Conservation (phyloP, 2,329 filamentous ascomycete species). For the Pseudogymnoascus sp. region DNA sequence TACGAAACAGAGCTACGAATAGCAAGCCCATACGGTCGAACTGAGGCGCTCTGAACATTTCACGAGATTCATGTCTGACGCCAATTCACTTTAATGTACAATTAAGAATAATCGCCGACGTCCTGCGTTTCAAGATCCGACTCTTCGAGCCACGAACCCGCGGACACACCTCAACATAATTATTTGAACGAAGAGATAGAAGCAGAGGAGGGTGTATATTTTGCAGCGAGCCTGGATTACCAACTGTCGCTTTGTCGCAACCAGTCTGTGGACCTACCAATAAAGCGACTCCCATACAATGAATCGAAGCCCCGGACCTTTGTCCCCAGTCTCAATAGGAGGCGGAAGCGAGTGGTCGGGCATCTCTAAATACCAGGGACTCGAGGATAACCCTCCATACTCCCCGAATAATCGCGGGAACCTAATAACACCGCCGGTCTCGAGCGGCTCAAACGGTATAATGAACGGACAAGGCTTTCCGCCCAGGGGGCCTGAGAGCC, state of each 20-base stretch:
- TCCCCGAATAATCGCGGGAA: conserved; percentile 48
- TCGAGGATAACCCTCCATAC: conserved; percentile 39
- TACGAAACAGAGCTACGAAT: conserved; percentile 6
- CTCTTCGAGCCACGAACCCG: neutral
- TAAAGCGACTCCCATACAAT: conserved; percentile 36
- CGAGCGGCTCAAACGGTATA: conserved; percentile 51
- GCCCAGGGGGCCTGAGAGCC: conserved; percentile 32
- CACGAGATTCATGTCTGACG: conserved; percentile 6
- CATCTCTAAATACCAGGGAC: conserved; percentile 56
- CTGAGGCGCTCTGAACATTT: neutral
- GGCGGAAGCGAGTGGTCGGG: conserved; percentile 71
- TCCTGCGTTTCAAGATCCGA: conserved; percentile 6
- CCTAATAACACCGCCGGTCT: conserved; percentile 62
- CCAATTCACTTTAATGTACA: conserved; percentile 5
- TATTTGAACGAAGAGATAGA: neutral
- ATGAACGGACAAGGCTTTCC: conserved; percentile 54
- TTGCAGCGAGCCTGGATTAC: neutral
- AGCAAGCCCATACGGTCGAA: neutral
- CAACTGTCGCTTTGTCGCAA: conserved; percentile 2
- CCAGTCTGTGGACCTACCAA: neutral
- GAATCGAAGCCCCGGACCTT: conserved; percentile 66
- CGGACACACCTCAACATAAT: neutral
- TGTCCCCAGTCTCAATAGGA: conserved; percentile 73
- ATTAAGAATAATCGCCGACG: conserved; percentile 5
- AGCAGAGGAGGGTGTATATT: neutral